Conservation (phyloP, 2,329 filamentous ascomycete species). For the Paecilomyces variotii region DNA sequence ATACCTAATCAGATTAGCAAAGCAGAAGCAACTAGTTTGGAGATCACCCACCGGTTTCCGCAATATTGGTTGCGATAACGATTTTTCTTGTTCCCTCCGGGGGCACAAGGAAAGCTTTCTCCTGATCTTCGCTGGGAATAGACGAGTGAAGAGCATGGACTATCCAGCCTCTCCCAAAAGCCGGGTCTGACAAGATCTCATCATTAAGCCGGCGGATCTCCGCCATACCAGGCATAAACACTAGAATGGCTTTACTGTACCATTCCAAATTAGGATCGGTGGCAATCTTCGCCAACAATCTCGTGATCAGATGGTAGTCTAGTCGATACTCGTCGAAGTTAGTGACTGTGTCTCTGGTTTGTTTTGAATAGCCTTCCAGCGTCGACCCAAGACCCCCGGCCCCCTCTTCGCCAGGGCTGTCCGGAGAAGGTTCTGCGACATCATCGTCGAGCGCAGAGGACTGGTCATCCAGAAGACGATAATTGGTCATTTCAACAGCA, state of each 20-base stretch:
- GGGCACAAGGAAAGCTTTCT: constrained; percentile 81
- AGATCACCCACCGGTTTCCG: constrained; percentile 65
- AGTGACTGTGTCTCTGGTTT: constrained; percentile 65
- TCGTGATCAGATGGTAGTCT: constrained; percentile 77
- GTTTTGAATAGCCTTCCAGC: constrained; percentile 64
- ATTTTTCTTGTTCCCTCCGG: constrained; percentile 80
- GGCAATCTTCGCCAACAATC: constrained; percentile 69
- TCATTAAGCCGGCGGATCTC: constrained; percentile 88
- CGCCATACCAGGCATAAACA: constrained; percentile 90
- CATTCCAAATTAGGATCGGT: constrained; percentile 55
- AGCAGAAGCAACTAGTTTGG: not conserved
- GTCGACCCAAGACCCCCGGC: constrained; percentile 54
- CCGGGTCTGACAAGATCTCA: constrained; percentile 66
- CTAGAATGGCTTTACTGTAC: constrained; percentile 85
- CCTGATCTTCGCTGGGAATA: constrained; percentile 93
- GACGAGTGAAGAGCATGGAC: constrained; percentile 88
- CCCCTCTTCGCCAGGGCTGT: constrained; percentile 44
- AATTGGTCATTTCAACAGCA: constrained; percentile 79
- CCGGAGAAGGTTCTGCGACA: constrained; percentile 36
- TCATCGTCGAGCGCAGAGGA: constrained; percentile 36
- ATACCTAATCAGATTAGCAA: constrained; percentile 43
- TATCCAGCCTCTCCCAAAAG: constrained; percentile 70
- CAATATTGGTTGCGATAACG: constrained; percentile 94
- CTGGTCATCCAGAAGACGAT: constrained; percentile 56
- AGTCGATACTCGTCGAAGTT: constrained; percentile 87